These are phyloP conservation scores for Cystobasidiopsis lactophilus DNA, from an alignment of 768 basidiomycete species.

Conservation along the genomic window DNA sequence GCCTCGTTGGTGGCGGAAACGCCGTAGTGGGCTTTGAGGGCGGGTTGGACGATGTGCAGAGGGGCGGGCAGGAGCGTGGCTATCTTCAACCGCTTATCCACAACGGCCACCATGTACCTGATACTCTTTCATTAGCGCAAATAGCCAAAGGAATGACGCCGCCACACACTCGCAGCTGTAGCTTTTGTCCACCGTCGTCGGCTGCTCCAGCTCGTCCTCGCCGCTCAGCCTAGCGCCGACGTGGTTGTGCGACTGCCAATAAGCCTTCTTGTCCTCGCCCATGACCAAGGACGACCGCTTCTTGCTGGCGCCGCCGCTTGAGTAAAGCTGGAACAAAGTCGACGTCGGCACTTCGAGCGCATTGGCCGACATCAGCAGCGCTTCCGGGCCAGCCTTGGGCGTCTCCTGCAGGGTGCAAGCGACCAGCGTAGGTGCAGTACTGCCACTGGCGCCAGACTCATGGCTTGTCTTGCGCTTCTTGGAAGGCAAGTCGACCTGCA, in stretches of 20 bases:
- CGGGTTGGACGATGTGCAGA: slow-evolving; percentile 6
- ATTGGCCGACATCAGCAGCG: too few relatives aligned
- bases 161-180: slow-evolving; percentile 61
- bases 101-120: slow-evolving; percentile 2
- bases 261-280: background rate
- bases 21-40: slow-evolving; percentile 2
- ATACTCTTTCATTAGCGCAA: background rate
- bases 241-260: slow-evolving; percentile 44
- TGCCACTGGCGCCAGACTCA: too few relatives aligned
- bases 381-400: too few relatives aligned
- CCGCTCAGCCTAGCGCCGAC: slow-evolving; percentile 60
- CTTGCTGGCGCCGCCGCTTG: background rate
- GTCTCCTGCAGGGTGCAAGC: too few relatives aligned
- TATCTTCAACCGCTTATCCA: slow-evolving; percentile 7
- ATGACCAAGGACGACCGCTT: background rate
- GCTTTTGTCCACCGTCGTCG: slow-evolving; percentile 27
- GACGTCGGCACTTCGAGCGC: too few relatives aligned
- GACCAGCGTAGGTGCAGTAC: too few relatives aligned
- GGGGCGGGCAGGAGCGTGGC: slow-evolving; percentile 6
- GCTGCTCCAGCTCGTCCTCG: slow-evolving; percentile 30
- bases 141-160: slow-evolving; percentile 36
- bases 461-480: too few relatives aligned
- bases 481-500: too few relatives aligned
- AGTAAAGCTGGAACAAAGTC: too few relatives aligned
- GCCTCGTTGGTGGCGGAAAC: background rate